Base-by-base conservation (phyloP, 192 early-diverging fungal species). In the Backusella sp. region DNA sequence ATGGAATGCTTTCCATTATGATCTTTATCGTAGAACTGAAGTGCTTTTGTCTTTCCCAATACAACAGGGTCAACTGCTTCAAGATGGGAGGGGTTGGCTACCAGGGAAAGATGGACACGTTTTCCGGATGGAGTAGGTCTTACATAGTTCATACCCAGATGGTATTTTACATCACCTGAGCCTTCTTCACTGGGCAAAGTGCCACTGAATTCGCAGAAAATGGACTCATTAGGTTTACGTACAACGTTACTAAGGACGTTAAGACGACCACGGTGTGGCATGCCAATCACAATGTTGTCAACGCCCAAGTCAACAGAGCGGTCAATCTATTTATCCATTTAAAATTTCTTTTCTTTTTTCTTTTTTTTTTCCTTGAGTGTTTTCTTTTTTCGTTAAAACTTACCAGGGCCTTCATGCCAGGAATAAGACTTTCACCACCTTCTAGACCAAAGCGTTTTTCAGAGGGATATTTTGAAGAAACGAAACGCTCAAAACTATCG, bases 51-150 rank as follows among this genome's bases (percentile, higher is more conserved):
- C 88, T 99, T 99, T 75, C 97, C 97, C 73, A 96, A 89, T n/a
- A 99, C 97, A 15, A 99, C 96, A n/a, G 96, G 96, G 81, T 99
- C 93, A 5, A 95, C 96, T 36, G 96, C 95, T 85, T 99, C 97
- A 84, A 99, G 88, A 82, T 99, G 97, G 44, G 97, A 99, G 52
- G 97, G 97, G 87, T 99, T 99, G 53, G 97, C 96, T 68, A 94
- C 96, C 74, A 99, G 89, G 56, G 96, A 97, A 72, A 99, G 89
- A 86, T 98, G 94, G 74, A 99, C 96, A 78, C 93, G 96, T 83
- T 96, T 97, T 73, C 97, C 97, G 36, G 93, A 95, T 62, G 96
- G 96, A 28, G 96, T 99, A 12, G 96, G 96, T 42, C 97, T 92
- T 72, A 92, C 91, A 86, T 96, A 97, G 90, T 95, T 97, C 94